A percentile compares a stretch with the other conserved stretches of the same genome.
Evolutionary conservation across 352 stramenopile species (phyloP).

Genomic region (Thalassiosira hispida): DNA sequence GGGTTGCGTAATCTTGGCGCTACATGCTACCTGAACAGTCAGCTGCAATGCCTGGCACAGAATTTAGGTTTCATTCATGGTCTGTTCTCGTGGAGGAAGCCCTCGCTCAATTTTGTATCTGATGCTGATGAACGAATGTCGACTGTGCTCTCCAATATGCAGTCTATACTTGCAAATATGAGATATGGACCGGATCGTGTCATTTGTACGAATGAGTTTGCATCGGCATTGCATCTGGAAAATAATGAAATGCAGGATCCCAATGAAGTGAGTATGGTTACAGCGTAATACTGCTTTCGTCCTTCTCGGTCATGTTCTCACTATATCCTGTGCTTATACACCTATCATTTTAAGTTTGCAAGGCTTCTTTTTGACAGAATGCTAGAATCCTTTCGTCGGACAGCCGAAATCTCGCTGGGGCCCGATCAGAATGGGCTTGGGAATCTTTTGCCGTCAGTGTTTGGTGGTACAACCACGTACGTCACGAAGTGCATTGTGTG

Average conservation of each 20-base stretch:
- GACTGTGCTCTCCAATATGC: conserved; percentile 67
- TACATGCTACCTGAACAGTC: conserved; percentile 89
- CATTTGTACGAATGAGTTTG: conserved; percentile 76
- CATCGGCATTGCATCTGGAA: conserved; percentile 68
- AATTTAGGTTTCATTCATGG: conserved; percentile 84
- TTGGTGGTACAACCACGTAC: conserved; percentile 59
- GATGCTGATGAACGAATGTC: conserved; percentile 54
- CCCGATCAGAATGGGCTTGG: conserved; percentile 41
- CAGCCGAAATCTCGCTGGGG: conserved; percentile 15
- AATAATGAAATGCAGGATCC: conserved; percentile 85
- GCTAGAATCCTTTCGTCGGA: conserved; percentile 76
- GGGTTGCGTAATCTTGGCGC: conserved; percentile 87
- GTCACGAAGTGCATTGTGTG: conserved; percentile 73
- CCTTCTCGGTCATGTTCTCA: neutral
- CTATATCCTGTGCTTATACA: no score
- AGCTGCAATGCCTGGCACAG: conserved; percentile 87
- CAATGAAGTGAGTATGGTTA: conserved; percentile 67
- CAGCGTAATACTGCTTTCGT: no score
- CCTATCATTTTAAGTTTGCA: conserved; percentile 63
- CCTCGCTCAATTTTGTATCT: conserved; percentile 1
- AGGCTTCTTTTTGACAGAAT: conserved; percentile 82
- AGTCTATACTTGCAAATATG: conserved; percentile 75
- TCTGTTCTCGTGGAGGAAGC: conserved; percentile 76
- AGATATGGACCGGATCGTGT: conserved; percentile 61
- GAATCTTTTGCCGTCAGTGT: conserved; percentile 70